These are phyloP conservation scores for Fusarium avenaceum DNA, from an alignment of 2,329 filamentous ascomycete genomes.

Conservation along the genomic window DNA sequence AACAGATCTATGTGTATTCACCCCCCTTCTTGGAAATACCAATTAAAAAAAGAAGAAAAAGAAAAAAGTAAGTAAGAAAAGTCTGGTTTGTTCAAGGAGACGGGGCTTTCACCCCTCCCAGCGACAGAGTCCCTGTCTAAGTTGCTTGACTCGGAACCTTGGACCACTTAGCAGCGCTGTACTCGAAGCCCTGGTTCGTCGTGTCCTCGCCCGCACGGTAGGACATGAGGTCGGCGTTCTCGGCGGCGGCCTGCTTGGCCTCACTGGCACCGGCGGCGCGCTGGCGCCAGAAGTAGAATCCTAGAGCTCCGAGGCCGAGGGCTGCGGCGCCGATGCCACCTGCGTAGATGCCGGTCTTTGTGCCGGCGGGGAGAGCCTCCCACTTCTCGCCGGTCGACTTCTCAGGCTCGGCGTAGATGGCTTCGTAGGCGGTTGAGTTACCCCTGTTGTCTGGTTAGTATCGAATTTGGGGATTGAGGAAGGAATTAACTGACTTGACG, in stretches of 20 bases:
- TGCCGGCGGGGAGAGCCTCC: constrained; percentile 61
- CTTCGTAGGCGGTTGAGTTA: constrained; percentile 68
- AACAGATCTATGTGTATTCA: constrained; percentile 17
- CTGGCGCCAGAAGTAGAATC: constrained; percentile 69
- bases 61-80: background rate
- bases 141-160: constrained; percentile 28
- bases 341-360: constrained; percentile 68
- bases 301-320: constrained; percentile 57
- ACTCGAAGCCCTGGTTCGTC: constrained; percentile 48
- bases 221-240: constrained; percentile 65
- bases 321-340: constrained; percentile 60
- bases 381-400: constrained; percentile 67
- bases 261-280: constrained; percentile 66
- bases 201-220: constrained; percentile 56
- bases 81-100: background rate
- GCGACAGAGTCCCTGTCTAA: constrained; percentile 2
- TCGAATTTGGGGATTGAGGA: background rate
- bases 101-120: background rate
- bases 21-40: constrained; percentile 24
- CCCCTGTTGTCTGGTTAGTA: constrained; percentile 56
- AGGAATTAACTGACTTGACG: constrained; percentile 58
- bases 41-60: constrained; percentile 25
- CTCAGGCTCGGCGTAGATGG: constrained; percentile 57
- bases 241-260: constrained; percentile 61
- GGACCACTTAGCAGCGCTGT: constrained; percentile 41